These are phyloP conservation scores for Vitis cinerea DNA, from an alignment of 164 flowering plant species.

Conservation along the genomic window DNA sequence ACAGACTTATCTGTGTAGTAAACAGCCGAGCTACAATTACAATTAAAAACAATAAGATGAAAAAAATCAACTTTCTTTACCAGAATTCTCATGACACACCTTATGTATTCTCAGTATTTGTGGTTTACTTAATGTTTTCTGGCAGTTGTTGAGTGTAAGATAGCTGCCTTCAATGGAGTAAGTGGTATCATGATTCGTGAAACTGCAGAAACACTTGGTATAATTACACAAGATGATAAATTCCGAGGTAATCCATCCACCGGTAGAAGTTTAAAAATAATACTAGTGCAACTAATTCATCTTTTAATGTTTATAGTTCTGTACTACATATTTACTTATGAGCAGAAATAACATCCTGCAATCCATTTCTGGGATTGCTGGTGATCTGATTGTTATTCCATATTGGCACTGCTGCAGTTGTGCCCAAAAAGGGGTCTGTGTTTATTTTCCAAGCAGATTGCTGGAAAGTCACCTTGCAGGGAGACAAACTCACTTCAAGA, in stretches of 20 bases:
- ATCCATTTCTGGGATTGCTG: not conserved
- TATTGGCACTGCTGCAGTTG: slow-evolving; percentile 47
- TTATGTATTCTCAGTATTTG: not conserved
- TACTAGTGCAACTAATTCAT: not conserved
- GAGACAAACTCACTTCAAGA: slow-evolving; percentile 69
- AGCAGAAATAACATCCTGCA: not conserved
- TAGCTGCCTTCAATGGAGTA: slow-evolving; percentile 46
- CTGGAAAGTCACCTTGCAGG: slow-evolving; percentile 76
- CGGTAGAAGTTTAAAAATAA: not conserved
- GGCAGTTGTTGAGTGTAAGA: slow-evolving; percentile 74
- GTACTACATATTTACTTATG: no score
- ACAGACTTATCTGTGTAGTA: not conserved
- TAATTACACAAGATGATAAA: slow-evolving; percentile 66
- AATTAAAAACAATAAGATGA: not conserved
- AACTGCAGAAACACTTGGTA: slow-evolving; percentile 87
- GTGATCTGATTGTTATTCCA: slow-evolving; percentile 1
- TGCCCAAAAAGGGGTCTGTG: slow-evolving; percentile 70
- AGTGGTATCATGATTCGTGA: slow-evolving; percentile 89
- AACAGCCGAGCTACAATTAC: not conserved
- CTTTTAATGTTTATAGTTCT: not conserved
- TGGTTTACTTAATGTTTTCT: slow-evolving; percentile 8
- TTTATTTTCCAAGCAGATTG: slow-evolving; percentile 64
- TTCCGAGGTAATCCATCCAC: slow-evolving; percentile 51
- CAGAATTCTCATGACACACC: not conserved
- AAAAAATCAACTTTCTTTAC: not conserved